Conservation (phyloP, 225 moss, liverwort and hornwort genomes). For the Marchantia polymorpha region DNA sequence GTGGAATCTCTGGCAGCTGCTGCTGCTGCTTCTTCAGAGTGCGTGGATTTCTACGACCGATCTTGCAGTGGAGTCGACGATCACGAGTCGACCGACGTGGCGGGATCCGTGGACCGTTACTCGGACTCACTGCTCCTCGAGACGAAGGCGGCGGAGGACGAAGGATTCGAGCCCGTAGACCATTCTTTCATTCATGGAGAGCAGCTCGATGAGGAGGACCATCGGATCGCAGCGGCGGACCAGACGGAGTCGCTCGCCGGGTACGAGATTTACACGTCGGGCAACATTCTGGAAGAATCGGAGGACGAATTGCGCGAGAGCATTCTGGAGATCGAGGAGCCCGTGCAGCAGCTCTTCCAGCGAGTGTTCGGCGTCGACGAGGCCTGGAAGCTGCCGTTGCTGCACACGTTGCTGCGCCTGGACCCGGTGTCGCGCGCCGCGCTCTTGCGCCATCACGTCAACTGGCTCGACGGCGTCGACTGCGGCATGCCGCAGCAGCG, state of each 20-base stretch:
- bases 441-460: slow-evolving; percentile 75
- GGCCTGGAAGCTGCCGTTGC: slow-evolving; percentile 55
- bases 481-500: slow-evolving; percentile 60
- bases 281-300: slow-evolving; percentile 23
- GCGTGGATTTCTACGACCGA: neutral
- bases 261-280: slow-evolving; percentile 27
- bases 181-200: neutral
- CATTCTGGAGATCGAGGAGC: slow-evolving; percentile 34
- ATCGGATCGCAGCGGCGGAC: neutral
- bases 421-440: slow-evolving; percentile 88
- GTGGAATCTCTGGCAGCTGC: neutral
- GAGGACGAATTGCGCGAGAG: slow-evolving; percentile 17
- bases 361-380: slow-evolving; percentile 46
- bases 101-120: neutral
- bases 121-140: neutral
- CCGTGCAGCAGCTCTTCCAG: slow-evolving; percentile 31
- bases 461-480: slow-evolving; percentile 72
- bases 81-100: neutral
- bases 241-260: slow-evolving; percentile 13
- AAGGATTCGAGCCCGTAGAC: neutral
- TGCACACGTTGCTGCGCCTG: slow-evolving; percentile 57
- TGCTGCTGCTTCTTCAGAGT: no score
- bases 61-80: neutral
- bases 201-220: neutral
- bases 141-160: neutral